Conservation (phyloP, 2,329 filamentous ascomycete genomes). For the Fusarium bactridioides region DNA sequence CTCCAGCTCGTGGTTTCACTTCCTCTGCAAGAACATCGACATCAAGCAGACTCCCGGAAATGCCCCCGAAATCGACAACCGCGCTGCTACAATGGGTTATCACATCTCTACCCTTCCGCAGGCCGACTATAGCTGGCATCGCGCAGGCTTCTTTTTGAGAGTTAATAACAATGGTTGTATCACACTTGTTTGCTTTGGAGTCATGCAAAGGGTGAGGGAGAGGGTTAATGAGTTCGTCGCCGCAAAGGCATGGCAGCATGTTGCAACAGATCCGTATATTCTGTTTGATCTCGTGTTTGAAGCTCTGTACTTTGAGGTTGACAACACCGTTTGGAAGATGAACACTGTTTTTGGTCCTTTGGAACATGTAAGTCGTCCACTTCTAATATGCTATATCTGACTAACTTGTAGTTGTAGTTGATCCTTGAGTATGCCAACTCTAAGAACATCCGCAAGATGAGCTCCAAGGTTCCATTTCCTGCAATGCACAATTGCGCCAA, state of each 20-base stretch:
- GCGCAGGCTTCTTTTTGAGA: slow-evolving; percentile 41
- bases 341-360: slow-evolving; percentile 42
- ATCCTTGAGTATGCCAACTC: slow-evolving; percentile 39
- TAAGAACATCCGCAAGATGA: slow-evolving; percentile 38
- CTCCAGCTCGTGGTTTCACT: slow-evolving; percentile 47
- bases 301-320: slow-evolving; percentile 41
- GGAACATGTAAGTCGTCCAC: slow-evolving; percentile 35
- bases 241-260: slow-evolving; percentile 37
- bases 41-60: slow-evolving; percentile 24
- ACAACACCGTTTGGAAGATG: slow-evolving; percentile 44
- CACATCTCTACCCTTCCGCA: slow-evolving; percentile 38
- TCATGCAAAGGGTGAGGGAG: slow-evolving; percentile 27
- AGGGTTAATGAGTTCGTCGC: slow-evolving; percentile 38
- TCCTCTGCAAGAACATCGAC: slow-evolving; percentile 46
- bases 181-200: slow-evolving; percentile 42
- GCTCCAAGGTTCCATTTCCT: slow-evolving; percentile 39
- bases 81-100: slow-evolving; percentile 35
- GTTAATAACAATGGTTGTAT: slow-evolving; percentile 22
- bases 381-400: background rate
- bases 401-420: slow-evolving; percentile 24
- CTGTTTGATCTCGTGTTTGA: slow-evolving; percentile 43
- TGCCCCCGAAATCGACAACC: slow-evolving; percentile 40
- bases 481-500: slow-evolving; percentile 44
- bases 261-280: slow-evolving; percentile 38
- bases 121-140: slow-evolving; percentile 42